A percentile compares a stretch with the other conserved stretches of the same genome.
Evolutionary conservation across 306 rosid genomes (phyloP).

Genomic region (Carpinus fangiana): DNA sequence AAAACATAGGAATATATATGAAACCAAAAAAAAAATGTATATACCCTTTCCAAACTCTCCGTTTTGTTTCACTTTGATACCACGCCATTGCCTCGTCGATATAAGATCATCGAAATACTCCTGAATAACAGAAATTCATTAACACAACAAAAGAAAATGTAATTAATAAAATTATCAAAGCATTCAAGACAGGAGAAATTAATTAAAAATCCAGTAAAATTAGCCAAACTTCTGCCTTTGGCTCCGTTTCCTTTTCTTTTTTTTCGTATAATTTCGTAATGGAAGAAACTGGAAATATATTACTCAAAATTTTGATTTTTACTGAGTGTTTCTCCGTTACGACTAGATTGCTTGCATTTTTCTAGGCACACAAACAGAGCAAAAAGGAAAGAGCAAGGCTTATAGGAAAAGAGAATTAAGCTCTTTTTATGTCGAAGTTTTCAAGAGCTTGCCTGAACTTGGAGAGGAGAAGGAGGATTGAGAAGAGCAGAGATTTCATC

Average conservation of each 20-base stretch:
- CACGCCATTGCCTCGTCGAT: conserved; percentile 49
- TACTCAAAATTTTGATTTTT: background rate
- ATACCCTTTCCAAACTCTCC: conserved; percentile 70
- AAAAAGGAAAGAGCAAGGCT: background rate
- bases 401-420: background rate
- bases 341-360: background rate
- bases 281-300: background rate
- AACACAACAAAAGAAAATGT: background rate
- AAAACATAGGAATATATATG: background rate
- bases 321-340: background rate
- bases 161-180: background rate
- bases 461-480: conserved; percentile 50
- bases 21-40: background rate
- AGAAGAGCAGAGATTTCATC: conserved; percentile 63
- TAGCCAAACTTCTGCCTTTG: background rate
- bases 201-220: background rate
- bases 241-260: background rate
- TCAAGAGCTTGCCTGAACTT: conserved; percentile 48
- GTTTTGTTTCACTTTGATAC: conserved; percentile 58
- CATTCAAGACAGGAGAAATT: background rate
- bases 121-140: conserved; percentile 30
- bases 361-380: background rate
- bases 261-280: background rate
- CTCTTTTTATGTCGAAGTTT: background rate
- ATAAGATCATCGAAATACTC: conserved; percentile 61